phyloP scores from a whole-genome alignment of 176 grass and related monocot species.

The Alloteropsis semialata region DNA sequence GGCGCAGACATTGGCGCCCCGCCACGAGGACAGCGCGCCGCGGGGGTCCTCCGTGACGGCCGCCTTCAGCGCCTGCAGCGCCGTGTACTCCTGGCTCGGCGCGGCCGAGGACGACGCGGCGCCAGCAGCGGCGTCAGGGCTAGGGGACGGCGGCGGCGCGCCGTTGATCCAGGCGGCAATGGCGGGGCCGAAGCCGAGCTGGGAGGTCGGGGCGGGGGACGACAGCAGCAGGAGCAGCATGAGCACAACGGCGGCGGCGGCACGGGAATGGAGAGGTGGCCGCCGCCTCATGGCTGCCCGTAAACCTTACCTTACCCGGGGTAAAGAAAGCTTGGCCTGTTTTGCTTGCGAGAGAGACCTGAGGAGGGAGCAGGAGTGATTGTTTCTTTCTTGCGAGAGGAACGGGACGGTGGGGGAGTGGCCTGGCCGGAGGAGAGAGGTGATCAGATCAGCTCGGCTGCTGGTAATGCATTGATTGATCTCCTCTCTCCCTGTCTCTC shows the following conservation, averaged over 20 bases:
- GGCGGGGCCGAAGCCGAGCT: slow-evolving; percentile 41
- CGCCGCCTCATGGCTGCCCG: slow-evolving; percentile 19
- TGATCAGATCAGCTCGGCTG: neutral
- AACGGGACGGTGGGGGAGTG: neutral
- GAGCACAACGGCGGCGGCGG: slow-evolving; percentile 14
- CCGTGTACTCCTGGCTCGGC: slow-evolving; percentile 48
- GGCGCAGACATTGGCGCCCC: slow-evolving; percentile 68
- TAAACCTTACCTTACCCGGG: neutral
- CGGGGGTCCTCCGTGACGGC: slow-evolving; percentile 71
- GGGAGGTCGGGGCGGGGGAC: slow-evolving; percentile 14
- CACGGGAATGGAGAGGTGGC: slow-evolving; percentile 2
- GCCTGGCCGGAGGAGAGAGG: neutral
- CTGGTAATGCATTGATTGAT: slow-evolving; percentile 29
- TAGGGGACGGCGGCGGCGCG: neutral
- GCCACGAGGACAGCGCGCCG: slow-evolving; percentile 64
- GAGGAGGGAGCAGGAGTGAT: neutral
- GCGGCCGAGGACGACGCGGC: neutral
- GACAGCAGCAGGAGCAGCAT: slow-evolving; percentile 32
- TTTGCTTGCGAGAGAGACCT: neutral
- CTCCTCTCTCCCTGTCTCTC: neutral
- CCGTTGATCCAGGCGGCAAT: slow-evolving; percentile 68
- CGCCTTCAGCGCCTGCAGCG: slow-evolving; percentile 69
- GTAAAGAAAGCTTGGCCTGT: neutral
- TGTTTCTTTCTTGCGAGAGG: slow-evolving; percentile 4
- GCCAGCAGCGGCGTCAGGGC: neutral